phyloP scores from a whole-genome alignment of 108 stramenopile species.

The Aurantiochytrium sp. region DNA sequence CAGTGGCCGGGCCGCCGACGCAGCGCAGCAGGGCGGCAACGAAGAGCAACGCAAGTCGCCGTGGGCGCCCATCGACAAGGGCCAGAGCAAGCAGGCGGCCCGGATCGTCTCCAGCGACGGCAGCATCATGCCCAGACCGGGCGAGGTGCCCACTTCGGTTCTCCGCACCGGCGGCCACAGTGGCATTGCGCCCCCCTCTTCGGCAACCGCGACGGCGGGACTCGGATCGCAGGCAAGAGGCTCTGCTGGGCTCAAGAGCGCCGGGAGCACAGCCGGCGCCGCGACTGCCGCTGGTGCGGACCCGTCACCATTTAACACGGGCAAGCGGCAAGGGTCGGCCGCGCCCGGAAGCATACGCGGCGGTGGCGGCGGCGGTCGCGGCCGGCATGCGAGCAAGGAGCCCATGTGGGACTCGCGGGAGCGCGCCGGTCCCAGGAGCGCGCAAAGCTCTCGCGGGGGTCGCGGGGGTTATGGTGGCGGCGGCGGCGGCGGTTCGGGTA shows the following conservation, averaged over 20 bases:
- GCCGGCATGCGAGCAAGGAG: background rate
- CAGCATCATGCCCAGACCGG: conserved; percentile 19
- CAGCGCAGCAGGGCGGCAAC: no score
- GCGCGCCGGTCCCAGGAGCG: background rate
- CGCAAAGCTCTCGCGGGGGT: background rate
- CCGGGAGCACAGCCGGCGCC: background rate
- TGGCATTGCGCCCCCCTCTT: background rate
- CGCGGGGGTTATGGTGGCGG: background rate
- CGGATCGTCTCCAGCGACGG: conserved; percentile 6
- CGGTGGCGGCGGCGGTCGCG: background rate
- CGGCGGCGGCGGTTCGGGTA: no score
- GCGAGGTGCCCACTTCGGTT: background rate
- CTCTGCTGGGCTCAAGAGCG: background rate
- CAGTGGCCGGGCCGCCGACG: no score
- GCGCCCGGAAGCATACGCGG: no score
- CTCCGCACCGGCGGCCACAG: background rate
- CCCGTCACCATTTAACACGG: background rate
- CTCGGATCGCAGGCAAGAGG: background rate
- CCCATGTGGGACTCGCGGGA: conserved; percentile 10
- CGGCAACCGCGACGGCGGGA: background rate
- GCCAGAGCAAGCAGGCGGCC: background rate
- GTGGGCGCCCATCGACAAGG: background rate
- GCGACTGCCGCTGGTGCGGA: no score
- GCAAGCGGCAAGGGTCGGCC: no score
- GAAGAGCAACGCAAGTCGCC: background rate